phyloP scores from a whole-genome alignment of 225 moss, liverwort and hornwort species.

The Pleurozium schreberi region DNA sequence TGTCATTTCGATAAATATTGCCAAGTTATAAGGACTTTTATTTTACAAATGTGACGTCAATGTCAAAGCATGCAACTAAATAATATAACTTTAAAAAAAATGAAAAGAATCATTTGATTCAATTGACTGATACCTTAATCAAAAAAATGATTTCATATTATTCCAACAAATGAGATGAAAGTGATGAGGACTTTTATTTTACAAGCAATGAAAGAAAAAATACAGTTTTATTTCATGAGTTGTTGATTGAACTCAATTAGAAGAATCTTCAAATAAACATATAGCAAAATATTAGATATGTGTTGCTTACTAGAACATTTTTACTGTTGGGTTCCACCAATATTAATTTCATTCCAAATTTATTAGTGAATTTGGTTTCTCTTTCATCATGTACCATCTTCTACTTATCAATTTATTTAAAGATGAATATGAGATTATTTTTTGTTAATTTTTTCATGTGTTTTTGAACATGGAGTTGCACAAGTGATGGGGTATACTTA shows the following conservation, averaged over 20 bases:
- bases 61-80: not conserved
- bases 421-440: too few species aligned
- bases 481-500: too few species aligned
- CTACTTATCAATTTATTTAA: too few species aligned
- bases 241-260: not conserved
- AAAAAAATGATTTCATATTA: not conserved
- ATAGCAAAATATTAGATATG: not conserved
- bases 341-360: not conserved
- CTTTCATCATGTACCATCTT: too few species aligned
- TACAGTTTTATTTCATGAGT: too few species aligned
- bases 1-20: not conserved
- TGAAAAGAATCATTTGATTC: not conserved
- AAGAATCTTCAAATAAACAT: not conserved
- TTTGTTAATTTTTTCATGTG: too few species aligned
- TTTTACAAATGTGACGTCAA: not conserved
- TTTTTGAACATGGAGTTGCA: too few species aligned
- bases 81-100: not conserved
- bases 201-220: rapidly evolving
- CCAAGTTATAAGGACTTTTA: not conserved
- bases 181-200: not conserved
- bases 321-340: not conserved
- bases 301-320: not conserved
- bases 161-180: not conserved
- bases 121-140: not conserved
- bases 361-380: too few species aligned